phyloP scores from a whole-genome alignment of 2,329 filamentous ascomycete species.

The Fusarium burgessii region DNA sequence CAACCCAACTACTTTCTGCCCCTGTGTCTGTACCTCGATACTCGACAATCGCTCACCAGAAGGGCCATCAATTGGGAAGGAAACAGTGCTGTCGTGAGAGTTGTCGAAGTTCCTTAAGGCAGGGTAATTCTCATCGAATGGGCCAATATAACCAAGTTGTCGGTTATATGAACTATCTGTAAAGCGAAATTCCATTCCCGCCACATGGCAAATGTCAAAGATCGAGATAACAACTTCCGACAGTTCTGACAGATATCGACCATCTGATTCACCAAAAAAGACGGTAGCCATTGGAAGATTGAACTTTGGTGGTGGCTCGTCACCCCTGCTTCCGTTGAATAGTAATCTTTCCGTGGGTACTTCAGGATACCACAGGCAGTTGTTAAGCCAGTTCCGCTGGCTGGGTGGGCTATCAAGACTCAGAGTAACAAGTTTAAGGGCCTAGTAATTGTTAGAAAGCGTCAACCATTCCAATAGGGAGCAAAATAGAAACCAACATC shows the following conservation, averaged over 20 bases:
- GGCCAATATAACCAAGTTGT: background rate
- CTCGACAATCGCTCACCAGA: background rate
- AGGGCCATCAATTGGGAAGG: background rate
- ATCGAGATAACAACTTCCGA: background rate
- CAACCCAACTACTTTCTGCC: too few species aligned
- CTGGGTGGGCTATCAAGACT: rapidly evolving
- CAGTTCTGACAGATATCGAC: background rate
- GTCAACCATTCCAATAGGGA: rapidly evolving
- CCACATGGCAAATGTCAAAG: background rate
- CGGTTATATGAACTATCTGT: background rate
- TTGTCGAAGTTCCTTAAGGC: background rate
- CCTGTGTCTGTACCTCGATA: background rate
- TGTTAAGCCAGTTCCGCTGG: background rate
- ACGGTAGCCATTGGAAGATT: background rate
- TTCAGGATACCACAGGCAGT: background rate
- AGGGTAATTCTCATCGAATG: background rate
- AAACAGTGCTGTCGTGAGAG: background rate
- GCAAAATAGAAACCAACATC: background rate
- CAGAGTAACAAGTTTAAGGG: background rate
- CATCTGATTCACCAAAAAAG: background rate
- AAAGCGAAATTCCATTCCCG: background rate
- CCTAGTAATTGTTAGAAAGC: background rate
- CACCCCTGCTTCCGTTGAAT: background rate
- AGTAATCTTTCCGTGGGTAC: background rate
- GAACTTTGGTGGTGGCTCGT: background rate